Base-by-base conservation (phyloP, 164 flowering plant genomes). In the Aristolochia californica region DNA sequence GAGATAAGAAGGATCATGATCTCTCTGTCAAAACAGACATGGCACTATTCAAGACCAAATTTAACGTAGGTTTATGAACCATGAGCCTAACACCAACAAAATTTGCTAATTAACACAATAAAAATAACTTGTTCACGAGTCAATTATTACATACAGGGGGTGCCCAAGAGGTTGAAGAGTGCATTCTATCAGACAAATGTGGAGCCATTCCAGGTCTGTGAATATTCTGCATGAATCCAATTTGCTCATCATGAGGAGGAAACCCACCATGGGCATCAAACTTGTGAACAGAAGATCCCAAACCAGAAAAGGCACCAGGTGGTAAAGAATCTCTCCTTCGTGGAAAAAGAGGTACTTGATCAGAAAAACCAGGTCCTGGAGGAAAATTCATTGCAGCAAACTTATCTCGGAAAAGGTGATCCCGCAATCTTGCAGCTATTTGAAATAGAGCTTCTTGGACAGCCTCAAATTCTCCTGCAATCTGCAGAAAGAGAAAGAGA, bases 391-490 rank as follows among this genome's bases (percentile, higher is more conserved):
- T 55, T 14, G 85, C 68, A 59, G 82, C 85, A 66, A 78, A 83
- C 40, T 72, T 70, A 66, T 83, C 93, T 45, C 87, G 85, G 66
- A 87, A 85, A 64, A 73, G 79, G 73, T 84, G 84, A 49, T 80
- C 70, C 55, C 67, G 76, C 70, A 89, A 63, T 72, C 91, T 80
- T 28, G 76, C 43, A 5, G 96, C 87, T 77, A 93, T 84, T 68
- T 85, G 97, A 72, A 89, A 52, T 43, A 93, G 82, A 62, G 96
- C 99, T 58, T 89, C 96, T 69, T 83, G 90, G 60, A 89, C 94
- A 56, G 77, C 71, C 59, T 85, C 97, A 75, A 73, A 74, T 14
- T 89, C 96, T 62, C 98, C 98, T 64, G 69, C 75, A 48, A 89
- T 70, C 98, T 93, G 80, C 27, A 24, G n/a, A n/a, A n/a, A n/a